phyloP scores from a whole-genome alignment of 2,329 filamentous ascomycete genomes.

The Didymellaceae sp. region DNA sequence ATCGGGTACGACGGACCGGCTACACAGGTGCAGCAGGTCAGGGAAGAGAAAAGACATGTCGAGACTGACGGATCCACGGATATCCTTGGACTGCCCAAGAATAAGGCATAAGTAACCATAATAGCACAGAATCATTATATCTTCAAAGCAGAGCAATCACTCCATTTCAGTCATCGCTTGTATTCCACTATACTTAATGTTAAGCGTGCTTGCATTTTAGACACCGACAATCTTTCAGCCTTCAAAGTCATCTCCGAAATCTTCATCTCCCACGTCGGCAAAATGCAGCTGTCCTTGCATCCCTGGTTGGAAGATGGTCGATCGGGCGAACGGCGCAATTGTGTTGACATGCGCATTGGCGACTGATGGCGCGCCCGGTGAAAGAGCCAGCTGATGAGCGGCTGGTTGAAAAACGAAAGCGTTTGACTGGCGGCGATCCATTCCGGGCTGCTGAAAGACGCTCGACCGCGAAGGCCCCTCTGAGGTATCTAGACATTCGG shows the following conservation, averaged over 20 bases:
- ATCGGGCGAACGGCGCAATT: too few relatives aligned
- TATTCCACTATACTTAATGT: too few relatives aligned
- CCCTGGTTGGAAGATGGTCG: too few relatives aligned
- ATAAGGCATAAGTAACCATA: background rate
- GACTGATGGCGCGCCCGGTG: too few relatives aligned
- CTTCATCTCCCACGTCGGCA: too few relatives aligned
- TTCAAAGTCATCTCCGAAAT: too few relatives aligned
- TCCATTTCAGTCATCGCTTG: too few relatives aligned
- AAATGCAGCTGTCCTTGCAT: too few relatives aligned
- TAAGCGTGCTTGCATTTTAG: too few relatives aligned
- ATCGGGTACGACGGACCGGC: conserved; percentile 31
- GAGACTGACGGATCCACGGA: conserved; percentile 1
- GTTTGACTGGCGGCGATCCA: background rate
- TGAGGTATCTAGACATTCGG: background rate
- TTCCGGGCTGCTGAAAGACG: background rate
- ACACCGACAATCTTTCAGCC: too few relatives aligned
- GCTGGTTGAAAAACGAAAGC: background rate
- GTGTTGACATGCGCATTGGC: background rate
- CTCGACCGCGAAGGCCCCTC: background rate
- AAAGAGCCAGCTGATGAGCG: background rate
- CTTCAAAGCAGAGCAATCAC: background rate
- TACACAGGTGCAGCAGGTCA: conserved; percentile 22
- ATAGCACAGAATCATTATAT: background rate
- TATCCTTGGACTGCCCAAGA: background rate
- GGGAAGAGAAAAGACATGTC: conserved; percentile 15